Evolutionary conservation across 208 protist species (phyloP).

Genomic region (Vickermania ingenoplastis): DNA sequence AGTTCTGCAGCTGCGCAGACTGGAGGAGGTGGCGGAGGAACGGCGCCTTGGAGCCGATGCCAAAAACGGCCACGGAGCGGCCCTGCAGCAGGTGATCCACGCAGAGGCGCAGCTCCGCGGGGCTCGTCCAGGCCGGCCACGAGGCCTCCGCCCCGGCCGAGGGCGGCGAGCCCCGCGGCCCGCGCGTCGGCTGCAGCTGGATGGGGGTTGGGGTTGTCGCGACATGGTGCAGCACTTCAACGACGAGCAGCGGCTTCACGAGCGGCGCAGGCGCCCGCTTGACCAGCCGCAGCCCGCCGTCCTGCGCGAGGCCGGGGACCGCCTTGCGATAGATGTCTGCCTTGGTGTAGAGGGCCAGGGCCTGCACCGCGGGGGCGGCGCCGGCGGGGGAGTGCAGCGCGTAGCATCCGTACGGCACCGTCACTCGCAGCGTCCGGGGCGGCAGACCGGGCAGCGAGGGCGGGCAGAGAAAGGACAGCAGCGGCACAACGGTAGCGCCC

Average conservation of each 20-base stretch:
- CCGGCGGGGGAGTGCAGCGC: slow-evolving; percentile 8
- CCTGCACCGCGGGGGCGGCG: slow-evolving; percentile 30
- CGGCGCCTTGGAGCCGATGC: slow-evolving; percentile 62
- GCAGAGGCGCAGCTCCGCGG: slow-evolving; percentile 47
- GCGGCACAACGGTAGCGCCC: slow-evolving; percentile 24
- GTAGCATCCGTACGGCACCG: slow-evolving; percentile 47
- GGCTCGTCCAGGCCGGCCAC: slow-evolving; percentile 1
- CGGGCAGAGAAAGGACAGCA: slow-evolving; percentile 48
- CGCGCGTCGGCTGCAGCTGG: background rate
- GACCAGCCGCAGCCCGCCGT: background rate
- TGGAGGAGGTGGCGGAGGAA: slow-evolving; percentile 69
- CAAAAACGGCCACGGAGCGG: slow-evolving; percentile 68
- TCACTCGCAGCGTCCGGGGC: slow-evolving; percentile 34
- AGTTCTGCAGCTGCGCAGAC: slow-evolving; percentile 32
- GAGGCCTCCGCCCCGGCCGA: background rate
- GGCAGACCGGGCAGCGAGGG: slow-evolving; percentile 60
- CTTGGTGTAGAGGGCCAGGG: slow-evolving; percentile 56
- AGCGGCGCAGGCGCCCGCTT: background rate
- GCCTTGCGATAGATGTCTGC: slow-evolving; percentile 20
- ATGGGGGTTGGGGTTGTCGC: slow-evolving; percentile 26
- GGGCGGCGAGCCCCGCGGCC: background rate
- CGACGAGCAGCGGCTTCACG: slow-evolving; percentile 34
- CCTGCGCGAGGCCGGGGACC: background rate
- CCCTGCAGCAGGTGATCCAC: slow-evolving; percentile 67
- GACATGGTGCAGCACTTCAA: slow-evolving; percentile 47